Evolutionary conservation across 805 yeast genomes (phyloP), one percentile per base, ranked within the genome.

Genomic region (Priceomyces medius): DNA sequence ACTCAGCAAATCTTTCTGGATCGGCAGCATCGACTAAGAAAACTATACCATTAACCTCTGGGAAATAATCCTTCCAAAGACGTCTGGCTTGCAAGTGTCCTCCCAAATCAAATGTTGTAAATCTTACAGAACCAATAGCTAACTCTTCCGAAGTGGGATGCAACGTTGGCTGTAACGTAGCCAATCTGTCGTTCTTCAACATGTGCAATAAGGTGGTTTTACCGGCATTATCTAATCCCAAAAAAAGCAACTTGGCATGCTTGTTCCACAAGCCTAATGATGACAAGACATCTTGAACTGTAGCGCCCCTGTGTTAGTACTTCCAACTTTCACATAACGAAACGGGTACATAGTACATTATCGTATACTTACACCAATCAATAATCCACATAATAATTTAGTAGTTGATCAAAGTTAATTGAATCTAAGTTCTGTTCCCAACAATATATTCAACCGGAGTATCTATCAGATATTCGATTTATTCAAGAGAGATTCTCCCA

Each of bases 1-100:
- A 85, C 74, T 93, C 99, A 53, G 86, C 85, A 56, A 93, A 86
- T 68, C 99, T 85, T 63, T 84, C 96, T 28, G 93, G 83, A 63
- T 93, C 99, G 42, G 98, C 98, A 42, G 96, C 95, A 64, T 93
- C 99, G 23, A 93, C 97, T 45, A 93, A 74, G 66, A 86, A 93
- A 23, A 93, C 98, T 53, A 93, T 93, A 42, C 97, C 99, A 66
- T 89, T 87, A 37, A 93, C 99, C 71, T 93, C 99, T 45, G 99
- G 99, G 84, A 93, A 93, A 68, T 93, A 93, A 66, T 93, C 98
- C 64, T 90, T 90, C 99, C 99, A 93, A 61, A 93, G 81, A 71
- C 99, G 88, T 73, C 99, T 90, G 37, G 99, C 98, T 71, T 91
- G 97, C 66, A 80, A 84, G 74, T 93, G 99, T 33, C 99, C 99